Base-by-base conservation (phyloP, 164 flowering plant genomes). In the Houttuynia cordata region DNA sequence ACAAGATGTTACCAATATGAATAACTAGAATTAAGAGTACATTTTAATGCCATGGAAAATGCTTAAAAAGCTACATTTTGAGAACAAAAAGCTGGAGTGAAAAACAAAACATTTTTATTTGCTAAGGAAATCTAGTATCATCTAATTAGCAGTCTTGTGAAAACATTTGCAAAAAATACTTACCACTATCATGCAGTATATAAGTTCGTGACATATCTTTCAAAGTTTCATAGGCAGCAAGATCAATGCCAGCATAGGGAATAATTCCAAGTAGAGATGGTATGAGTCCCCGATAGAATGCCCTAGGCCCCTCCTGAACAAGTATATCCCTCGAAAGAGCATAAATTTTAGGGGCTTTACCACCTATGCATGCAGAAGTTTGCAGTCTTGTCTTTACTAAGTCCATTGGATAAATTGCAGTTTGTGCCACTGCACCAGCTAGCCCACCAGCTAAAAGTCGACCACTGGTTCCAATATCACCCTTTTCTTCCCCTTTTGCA, bases 231-330 rank as follows among this genome's bases (percentile, higher is more conserved):
- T 90, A 90, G 17, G 86, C 97, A 64, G 97, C 90, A 62, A 93
- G 87, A 66, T 93, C 97, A 50, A 93, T 93, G 63, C 97, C 97
- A 51, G 97, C 95, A 75, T 90, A 93, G 42, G 99, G 97, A 42
- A 93, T 80, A 50, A 93, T 90, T 39, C 99, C 97, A 71, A 93
- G 84, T 66, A 90, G 83, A 61, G 97, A 93, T 51, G 99, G 99
- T 23, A 86, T 58, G 21, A 93, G 76, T 40, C 99, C 99, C 63
- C 80, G 78, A 65, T 93, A 93, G 67, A 93, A 86, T 41, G 91
- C 99, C 10, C 89, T 83, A 37, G 96, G 83, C 50, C 99, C 99
- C 73, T 93, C 99, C 15, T 81, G 90, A 70, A 85, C 76, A 90
- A 72, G 85, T 56, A 93, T 90, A 67, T 90, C 94, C 71, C 62